phyloP scores from a whole-genome alignment of 1,284 basidiomycete genomes.

The Cutaneotrichosporon dermatis region DNA sequence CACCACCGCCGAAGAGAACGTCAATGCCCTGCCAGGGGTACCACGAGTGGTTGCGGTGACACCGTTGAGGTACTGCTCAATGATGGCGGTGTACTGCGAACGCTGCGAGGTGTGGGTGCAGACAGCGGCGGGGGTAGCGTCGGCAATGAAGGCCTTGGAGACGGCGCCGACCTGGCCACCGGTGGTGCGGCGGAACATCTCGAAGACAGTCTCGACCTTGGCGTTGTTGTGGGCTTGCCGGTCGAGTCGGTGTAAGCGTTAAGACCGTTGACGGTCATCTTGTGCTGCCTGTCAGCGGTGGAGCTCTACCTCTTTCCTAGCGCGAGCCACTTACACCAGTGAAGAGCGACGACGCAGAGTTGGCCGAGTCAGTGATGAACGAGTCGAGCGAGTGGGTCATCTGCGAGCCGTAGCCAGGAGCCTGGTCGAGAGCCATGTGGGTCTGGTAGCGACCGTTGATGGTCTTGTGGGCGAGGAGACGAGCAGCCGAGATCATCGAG shows the following conservation, averaged over 20 bases:
- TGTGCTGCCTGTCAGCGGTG: constrained; percentile 13
- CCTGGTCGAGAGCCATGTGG: constrained; percentile 41
- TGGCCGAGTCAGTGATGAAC: constrained; percentile 51
- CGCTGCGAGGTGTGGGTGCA: constrained; percentile 45
- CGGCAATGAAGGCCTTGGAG: constrained; percentile 49
- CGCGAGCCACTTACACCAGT: constrained; percentile 25
- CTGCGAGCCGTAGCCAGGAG: constrained; percentile 34
- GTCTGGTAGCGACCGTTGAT: constrained; percentile 51
- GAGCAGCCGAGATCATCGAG: constrained; percentile 45
- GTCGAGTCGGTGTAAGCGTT: constrained; percentile 43
- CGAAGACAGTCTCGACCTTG: constrained; percentile 47
- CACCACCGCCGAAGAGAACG: constrained; percentile 47
- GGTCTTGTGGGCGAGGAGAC: constrained; percentile 50
- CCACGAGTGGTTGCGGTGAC: constrained; percentile 47
- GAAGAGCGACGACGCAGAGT: constrained; percentile 50
- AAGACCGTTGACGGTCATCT: constrained; percentile 50
- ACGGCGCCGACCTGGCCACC: constrained; percentile 50
- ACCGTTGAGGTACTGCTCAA: constrained; percentile 47
- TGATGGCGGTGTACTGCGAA: constrained; percentile 40
- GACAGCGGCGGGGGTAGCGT: constrained; percentile 50
- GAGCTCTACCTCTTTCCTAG: too few species aligned
- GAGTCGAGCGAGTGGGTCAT: constrained; percentile 43
- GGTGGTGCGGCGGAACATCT: constrained; percentile 41
- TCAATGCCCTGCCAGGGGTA: constrained; percentile 46
- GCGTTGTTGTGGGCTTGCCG: constrained; percentile 40